These are phyloP conservation scores for Chytriomyces sp. DNA, from an alignment of 192 early-diverging fungal genomes.

Conservation along the genomic window DNA sequence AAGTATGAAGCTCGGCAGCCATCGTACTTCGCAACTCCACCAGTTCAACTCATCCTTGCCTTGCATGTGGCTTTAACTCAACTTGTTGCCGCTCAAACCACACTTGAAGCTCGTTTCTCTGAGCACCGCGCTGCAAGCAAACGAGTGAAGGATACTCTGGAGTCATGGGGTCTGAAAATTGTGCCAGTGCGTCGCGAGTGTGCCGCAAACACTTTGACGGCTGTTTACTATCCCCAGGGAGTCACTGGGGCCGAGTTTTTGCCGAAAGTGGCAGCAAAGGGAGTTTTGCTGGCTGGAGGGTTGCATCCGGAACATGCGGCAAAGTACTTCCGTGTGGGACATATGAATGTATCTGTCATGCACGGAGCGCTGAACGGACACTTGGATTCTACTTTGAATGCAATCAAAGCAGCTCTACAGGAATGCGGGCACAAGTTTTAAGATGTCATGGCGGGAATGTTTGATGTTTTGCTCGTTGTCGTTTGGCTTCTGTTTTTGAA, in stretches of 20 bases:
- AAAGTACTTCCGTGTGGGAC: slow-evolving; percentile 94
- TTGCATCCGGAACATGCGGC: slow-evolving; percentile 79
- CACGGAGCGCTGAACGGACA: slow-evolving; percentile 44
- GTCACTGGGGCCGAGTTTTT: slow-evolving; percentile 79
- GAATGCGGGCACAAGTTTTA: slow-evolving; percentile 30
- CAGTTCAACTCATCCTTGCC: slow-evolving; percentile 90
- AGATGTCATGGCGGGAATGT: neutral
- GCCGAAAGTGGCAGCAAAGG: slow-evolving; percentile 74
- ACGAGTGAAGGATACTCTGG: slow-evolving; percentile 76
- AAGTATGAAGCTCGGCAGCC: slow-evolving; percentile 92
- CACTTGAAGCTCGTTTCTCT: slow-evolving; percentile 77
- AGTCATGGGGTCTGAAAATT: slow-evolving; percentile 75
- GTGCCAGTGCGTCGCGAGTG: slow-evolving; percentile 53
- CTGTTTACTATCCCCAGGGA: slow-evolving; percentile 81
- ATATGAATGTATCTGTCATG: slow-evolving; percentile 58
- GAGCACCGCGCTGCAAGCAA: slow-evolving; percentile 74
- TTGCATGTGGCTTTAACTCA: slow-evolving; percentile 83
- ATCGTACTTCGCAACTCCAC: slow-evolving; percentile 96
- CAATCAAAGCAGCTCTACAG: slow-evolving; percentile 49
- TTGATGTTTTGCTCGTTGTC: too few relatives aligned
- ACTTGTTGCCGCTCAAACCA: slow-evolving; percentile 63
- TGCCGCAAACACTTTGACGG: slow-evolving; percentile 58
- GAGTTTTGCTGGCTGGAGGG: slow-evolving; percentile 92
- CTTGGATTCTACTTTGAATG: slow-evolving; percentile 50
- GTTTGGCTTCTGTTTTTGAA: too few relatives aligned